Evolutionary conservation across 1,284 basidiomycete genomes (phyloP).

Genomic region (Cutaneotrichosporon dermatis): DNA sequence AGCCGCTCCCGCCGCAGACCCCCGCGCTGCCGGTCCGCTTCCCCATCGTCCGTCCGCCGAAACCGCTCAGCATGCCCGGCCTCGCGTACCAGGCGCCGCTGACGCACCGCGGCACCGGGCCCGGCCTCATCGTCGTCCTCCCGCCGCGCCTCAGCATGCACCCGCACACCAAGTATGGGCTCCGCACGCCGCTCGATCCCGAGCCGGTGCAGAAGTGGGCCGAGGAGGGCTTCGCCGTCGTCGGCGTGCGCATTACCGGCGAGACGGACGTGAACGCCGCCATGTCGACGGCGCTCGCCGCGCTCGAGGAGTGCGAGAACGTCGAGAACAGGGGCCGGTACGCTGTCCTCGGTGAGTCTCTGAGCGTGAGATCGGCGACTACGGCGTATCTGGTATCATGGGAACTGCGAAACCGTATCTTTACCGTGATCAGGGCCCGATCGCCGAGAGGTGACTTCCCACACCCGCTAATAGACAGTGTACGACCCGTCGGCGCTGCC

Average conservation of each 20-base stretch:
- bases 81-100: slow-evolving; percentile 18
- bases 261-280: slow-evolving; percentile 15
- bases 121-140: slow-evolving; percentile 15
- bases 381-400: too few species aligned
- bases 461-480: slow-evolving; percentile 5
- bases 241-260: slow-evolving; percentile 9
- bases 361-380: too few species aligned
- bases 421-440: too few species aligned
- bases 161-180: slow-evolving; percentile 9
- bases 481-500: slow-evolving; percentile 20
- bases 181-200: slow-evolving; percentile 17
- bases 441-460: too few species aligned
- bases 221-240: slow-evolving; percentile 23
- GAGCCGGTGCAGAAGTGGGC: slow-evolving; percentile 23
- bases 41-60: background rate
- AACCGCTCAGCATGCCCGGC: slow-evolving; percentile 1
- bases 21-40: background rate
- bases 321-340: slow-evolving; percentile 9
- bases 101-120: slow-evolving; percentile 14
- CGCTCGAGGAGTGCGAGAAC: slow-evolving; percentile 6
- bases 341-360: slow-evolving; percentile 15
- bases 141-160: slow-evolving; percentile 11
- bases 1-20: too few species aligned
- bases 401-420: too few species aligned
- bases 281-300: slow-evolving; percentile 11